Base-by-base conservation (phyloP, 495 filamentous ascomycete species). In the Usnea hakonensis region DNA sequence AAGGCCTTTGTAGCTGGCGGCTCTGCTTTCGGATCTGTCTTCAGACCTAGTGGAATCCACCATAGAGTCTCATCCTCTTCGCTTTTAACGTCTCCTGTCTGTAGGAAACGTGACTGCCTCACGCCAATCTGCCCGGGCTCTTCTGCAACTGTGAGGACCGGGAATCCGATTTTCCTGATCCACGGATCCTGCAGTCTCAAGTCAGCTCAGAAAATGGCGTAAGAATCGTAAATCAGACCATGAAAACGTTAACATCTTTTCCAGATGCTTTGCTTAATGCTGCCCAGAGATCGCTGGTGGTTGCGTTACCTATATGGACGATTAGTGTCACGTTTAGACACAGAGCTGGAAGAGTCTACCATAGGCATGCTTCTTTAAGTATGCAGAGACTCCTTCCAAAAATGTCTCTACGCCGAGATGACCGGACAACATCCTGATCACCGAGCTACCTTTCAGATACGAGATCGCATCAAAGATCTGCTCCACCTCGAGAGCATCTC, bases 391-490 rank as follows among this genome's bases (percentile, higher is more conserved):
- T 46, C 94, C 94, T 65, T 86, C 81, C 41, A 98, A 79, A 80
- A 98, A 98, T 2, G 81, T 87, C 69, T 95, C 81, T 41, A 86
- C 84, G 17, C 90, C 90, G 33, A 98, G 85, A 71, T 97, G 87
- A 59, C 84, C 83, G 54, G 89, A 90, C 62, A 98, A 75, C 94
- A 97, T 97, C 67, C 94, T 85, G 70, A 98, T 94, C 57, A 93
- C 88, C 32, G 90, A 94, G 74, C 90, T 94, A 50, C 94, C 94
- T 74, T 98, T 98, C 52, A 91, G 79, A 72, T 98, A 98, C 73
- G 89, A 94, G 72, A 97, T 96, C 69, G 86, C 83, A 73, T 97
- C 93, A 72, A 97, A 97, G 63, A 96, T 94, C 69, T 97, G 93
- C 73, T 97, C 92, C 8, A 66, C 64, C 66, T 97, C 91, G 3